Evolutionary conservation across 2,329 filamentous ascomycete species (phyloP).

Genomic region (Scedosporium aurantiacum): DNA sequence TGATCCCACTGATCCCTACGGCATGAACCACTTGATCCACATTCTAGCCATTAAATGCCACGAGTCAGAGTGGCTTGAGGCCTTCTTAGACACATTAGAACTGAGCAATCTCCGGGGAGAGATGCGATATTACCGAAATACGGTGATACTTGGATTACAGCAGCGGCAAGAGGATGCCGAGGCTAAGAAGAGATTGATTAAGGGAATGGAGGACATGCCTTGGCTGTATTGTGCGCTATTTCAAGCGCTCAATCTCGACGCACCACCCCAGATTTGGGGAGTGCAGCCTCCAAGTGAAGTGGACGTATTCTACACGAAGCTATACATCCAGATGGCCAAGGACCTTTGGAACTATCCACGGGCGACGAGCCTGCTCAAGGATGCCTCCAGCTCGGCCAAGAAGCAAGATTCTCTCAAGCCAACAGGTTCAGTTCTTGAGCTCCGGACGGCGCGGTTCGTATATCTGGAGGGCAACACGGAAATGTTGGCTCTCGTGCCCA

Average conservation of each 20-base stretch:
- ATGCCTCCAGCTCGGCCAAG: neutral
- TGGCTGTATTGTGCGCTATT: constrained; percentile 80
- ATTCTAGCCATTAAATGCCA: constrained; percentile 72
- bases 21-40: constrained; percentile 69
- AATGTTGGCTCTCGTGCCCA: constrained; percentile 60
- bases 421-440: constrained; percentile 26
- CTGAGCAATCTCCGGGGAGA: constrained; percentile 25
- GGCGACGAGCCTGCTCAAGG: constrained; percentile 52
- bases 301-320: constrained; percentile 53
- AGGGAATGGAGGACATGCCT: constrained; percentile 62
- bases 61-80: constrained; percentile 65
- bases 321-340: constrained; percentile 68
- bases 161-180: constrained; percentile 56
- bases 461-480: constrained; percentile 65
- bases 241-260: constrained; percentile 65
- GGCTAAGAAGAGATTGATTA: constrained; percentile 52
- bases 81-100: constrained; percentile 44
- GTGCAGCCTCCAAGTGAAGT: constrained; percentile 54
- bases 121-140: constrained; percentile 63
- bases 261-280: constrained; percentile 77
- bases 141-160: constrained; percentile 63
- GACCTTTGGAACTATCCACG: constrained; percentile 79
- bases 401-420: neutral
- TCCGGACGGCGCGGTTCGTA: constrained; percentile 59
- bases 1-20: constrained; percentile 70